Conservation (phyloP, 768 basidiomycete species). For the Asterophora parasitica region DNA sequence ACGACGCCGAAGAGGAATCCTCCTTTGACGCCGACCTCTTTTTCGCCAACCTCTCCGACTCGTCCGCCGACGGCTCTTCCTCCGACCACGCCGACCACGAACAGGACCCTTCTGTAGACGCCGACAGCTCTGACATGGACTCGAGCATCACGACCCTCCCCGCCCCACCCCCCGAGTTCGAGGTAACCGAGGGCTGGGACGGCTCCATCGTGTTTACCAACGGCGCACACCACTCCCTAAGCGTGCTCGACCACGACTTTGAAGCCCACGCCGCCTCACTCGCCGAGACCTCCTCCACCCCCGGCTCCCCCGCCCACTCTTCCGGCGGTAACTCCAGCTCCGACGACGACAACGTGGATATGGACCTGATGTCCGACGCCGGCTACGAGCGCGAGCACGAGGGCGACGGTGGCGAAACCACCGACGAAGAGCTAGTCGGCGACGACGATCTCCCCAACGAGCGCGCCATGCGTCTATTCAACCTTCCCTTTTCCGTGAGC, state of each 20-base stretch:
- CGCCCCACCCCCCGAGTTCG: conserved; percentile 44
- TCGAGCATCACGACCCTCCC: conserved; percentile 25
- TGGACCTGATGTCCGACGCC: conserved; percentile 38
- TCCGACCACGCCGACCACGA: no score
- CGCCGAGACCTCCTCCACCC: conserved; percentile 30
- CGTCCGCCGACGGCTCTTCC: conserved; percentile 22
- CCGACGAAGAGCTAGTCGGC: conserved; percentile 82
- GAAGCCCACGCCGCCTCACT: conserved; percentile 56
- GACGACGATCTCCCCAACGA: conserved; percentile 67
- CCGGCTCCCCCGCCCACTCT: no score
- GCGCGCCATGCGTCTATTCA: conserved; percentile 71
- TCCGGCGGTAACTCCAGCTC: no score
- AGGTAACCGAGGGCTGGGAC: conserved; percentile 70
- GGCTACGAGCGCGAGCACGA: conserved; percentile 41
- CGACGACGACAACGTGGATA: conserved; percentile 40
- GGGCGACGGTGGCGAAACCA: conserved; percentile 67
- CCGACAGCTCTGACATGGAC: conserved; percentile 38
- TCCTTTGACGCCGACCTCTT: conserved; percentile 82
- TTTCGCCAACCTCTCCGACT: conserved; percentile 70
- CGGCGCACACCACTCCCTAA: conserved; percentile 48
- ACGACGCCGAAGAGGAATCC: conserved; percentile 64
- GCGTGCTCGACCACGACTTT: conserved; percentile 66
- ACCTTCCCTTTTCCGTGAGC: conserved; percentile 55
- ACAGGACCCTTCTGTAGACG: conserved; percentile 29
- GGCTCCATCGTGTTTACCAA: conserved; percentile 74